Evolutionary conservation across 2,329 filamentous ascomycete genomes (phyloP), one percentile per base, ranked within the genome.

Genomic region (Xylariomycetidae sp.): DNA sequence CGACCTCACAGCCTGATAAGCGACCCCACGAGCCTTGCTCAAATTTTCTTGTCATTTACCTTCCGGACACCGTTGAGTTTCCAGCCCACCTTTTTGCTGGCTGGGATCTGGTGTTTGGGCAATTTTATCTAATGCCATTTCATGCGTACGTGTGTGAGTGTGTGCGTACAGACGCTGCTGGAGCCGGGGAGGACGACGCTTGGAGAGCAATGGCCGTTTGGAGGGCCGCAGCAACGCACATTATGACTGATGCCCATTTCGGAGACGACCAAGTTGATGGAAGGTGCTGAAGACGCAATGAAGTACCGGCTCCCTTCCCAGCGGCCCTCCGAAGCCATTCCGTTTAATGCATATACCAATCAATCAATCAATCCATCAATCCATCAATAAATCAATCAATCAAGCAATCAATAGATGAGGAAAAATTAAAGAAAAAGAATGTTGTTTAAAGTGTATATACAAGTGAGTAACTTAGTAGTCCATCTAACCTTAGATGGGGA

Each of bases 61-160:
- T 54, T 46, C 40, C 43, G 38, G 45, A 32, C 48, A 52, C 49
- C 47, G 29, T 41, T 23, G 41, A 50, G 41, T 52, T 45, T 49
- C 32, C 24, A 36, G 49, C 51, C 52, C 54, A 52, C 44, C 49
- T 58, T 58, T 31, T 57, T 57, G 49, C 50, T 53, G 58, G 52
- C 49, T 28, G 31, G 38, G 43, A 41, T 51, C 48, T 50, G 52
- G 43, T 52, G 44, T 32, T 43, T 44, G 42, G 46, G 47, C 49
- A 47, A 45, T 49, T 54, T 52, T 47, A 49, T 52, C 39, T 55
- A 55, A 53, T 55, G 46, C 44, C 40, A 52, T 50, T 50, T 32
- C n/a, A n/a, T n/a, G n/a, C n/a, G n/a, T n/a, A n/a, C n/a, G n/a
- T n/a, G n/a, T n/a, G n/a, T n/a, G n/a, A n/a, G n/a, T n/a, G n/a